Base-by-base conservation (phyloP, 2,329 filamentous ascomycete species). In the Colletotrichum cordylinicola region DNA sequence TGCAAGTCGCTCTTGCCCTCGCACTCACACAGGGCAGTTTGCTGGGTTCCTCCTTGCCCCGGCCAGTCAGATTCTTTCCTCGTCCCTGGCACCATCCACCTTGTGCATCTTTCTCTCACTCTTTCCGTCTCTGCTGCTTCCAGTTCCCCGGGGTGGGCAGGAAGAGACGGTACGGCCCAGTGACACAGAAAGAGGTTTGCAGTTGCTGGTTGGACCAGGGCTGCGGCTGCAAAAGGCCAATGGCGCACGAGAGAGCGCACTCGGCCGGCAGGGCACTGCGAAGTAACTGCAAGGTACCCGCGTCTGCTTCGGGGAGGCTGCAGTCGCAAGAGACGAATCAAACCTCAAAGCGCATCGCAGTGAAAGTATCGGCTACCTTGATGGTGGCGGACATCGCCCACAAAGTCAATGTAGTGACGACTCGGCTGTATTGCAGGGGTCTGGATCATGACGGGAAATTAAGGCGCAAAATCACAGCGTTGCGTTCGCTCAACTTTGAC, bases 391-490 rank as follows among this genome's bases (percentile, higher is more conserved):
- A 3, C 5, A 37, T 18, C 10, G 2, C 16, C 67, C 7, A 4
- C 48, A 8, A 7, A 10, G 2, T 5, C 7, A 1, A 18, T 16
- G 58, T 75, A 70, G 37, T 13, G 2, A 31, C 6, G 2, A 69
- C 71, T 24, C 37, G 7, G 7, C 6, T n/a, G 16, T 15, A 4
- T n/a, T 16, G n/a, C 74, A 69, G 66, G 71, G 72, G 37, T 66
- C 55, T 70, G 37, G 66, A 66, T 70, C 60, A 62, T 35, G n/a
- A 15, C 43, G 74, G 74, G 74, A 76, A 76, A 76, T 76, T 76
- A 76, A 75, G 74, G 74, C 74, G 74, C 71, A 74, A 75, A 75
- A 70, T 73, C 67, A 74, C 71, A 76, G 74, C 69, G 60, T 64
- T 75, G 74, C 70, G 43, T 66, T 75, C 66, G 66, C 24, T 66